Conservation (phyloP, 371 early-diverging fungal genomes). For the Cokeromyces recurvatus region DNA sequence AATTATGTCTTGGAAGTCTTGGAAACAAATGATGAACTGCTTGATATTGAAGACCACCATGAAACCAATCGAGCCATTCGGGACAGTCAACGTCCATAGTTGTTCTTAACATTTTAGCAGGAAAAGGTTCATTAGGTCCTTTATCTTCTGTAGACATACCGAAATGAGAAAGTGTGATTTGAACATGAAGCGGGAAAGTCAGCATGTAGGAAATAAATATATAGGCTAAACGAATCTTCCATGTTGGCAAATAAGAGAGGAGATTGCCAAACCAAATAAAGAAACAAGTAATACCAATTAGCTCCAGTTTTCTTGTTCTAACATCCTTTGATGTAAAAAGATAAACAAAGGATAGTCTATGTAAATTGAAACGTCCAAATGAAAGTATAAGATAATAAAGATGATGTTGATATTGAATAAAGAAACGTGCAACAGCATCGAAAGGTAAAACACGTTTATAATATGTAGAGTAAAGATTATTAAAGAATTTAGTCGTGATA, state of each 20-base stretch:
- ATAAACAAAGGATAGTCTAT: conserved; percentile 69
- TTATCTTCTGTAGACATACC: conserved; percentile 88
- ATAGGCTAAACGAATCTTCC: conserved; percentile 60
- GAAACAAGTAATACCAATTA: conserved; percentile 66
- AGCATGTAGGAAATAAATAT: conserved; percentile 75
- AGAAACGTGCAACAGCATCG: conserved; percentile 69
- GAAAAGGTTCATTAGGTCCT: conserved; percentile 73
- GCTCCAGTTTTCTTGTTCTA: conserved; percentile 71
- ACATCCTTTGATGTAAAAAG: conserved; percentile 57
- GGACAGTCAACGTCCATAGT: conserved; percentile 98
- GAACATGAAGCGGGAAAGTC: conserved; percentile 88
- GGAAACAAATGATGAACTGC: conserved; percentile 96
- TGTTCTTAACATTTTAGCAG: conserved; percentile 83
- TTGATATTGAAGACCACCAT: conserved; percentile 96
- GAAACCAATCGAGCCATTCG: conserved; percentile 94
- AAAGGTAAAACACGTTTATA: conserved; percentile 78
- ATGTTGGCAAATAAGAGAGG: conserved; percentile 64
- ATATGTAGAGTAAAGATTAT: conserved; percentile 88
- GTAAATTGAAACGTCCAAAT: conserved; percentile 92
- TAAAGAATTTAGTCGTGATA: conserved; percentile 74
- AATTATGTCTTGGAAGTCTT: conserved; percentile 85
- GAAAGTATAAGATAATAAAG: conserved; percentile 81
- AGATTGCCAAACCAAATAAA: conserved; percentile 77
- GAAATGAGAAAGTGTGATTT: conserved; percentile 94
- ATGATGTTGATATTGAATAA: conserved; percentile 81